Conservation (phyloP, 1,284 basidiomycete genomes). For the Agaricales sp. region DNA sequence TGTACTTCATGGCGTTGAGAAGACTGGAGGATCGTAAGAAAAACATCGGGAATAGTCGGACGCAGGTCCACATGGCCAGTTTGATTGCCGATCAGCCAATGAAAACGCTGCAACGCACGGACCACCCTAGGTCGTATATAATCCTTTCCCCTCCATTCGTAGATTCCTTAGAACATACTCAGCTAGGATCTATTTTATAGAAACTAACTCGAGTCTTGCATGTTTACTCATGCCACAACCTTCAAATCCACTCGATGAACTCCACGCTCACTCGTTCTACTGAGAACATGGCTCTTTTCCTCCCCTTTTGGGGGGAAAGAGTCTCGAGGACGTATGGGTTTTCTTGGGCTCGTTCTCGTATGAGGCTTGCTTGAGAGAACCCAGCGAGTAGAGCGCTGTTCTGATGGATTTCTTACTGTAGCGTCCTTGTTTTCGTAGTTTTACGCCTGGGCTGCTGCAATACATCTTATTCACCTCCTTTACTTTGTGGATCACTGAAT, state of each 20-base stretch:
- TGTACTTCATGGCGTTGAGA: too few relatives aligned
- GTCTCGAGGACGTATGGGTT: conserved; percentile 72
- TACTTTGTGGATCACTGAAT: too few relatives aligned
- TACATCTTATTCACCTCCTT: too few relatives aligned
- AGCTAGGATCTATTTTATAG: conserved; percentile 82
- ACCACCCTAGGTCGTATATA: conserved; percentile 31
- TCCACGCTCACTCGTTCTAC: conserved; percentile 61
- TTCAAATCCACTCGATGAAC: conserved; percentile 76
- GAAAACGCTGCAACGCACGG: too few relatives aligned
- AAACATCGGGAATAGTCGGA: too few relatives aligned
- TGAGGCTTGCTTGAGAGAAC: conserved; percentile 23
- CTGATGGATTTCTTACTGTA: conserved; percentile 51
- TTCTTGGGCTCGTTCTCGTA: conserved; percentile 24
- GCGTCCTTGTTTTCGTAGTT: too few relatives aligned
- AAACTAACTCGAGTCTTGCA: conserved; percentile 82
- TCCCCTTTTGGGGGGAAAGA: too few relatives aligned
- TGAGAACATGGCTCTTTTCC: conserved; percentile 55
- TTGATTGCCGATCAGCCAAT: too few relatives aligned
- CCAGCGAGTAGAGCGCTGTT: conserved; percentile 64
- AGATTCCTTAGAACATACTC: conserved; percentile 70
- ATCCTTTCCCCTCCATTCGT: conserved; percentile 8
- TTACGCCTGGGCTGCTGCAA: too few relatives aligned
- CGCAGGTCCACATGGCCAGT: too few relatives aligned
- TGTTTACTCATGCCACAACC: conserved; percentile 77
- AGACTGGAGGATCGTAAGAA: too few relatives aligned